A percentile compares a stretch with the other conserved stretches of the same genome.
Evolutionary conservation across 495 filamentous ascomycete genomes (phyloP).

Genomic region (Lepidopterella palustris): DNA sequence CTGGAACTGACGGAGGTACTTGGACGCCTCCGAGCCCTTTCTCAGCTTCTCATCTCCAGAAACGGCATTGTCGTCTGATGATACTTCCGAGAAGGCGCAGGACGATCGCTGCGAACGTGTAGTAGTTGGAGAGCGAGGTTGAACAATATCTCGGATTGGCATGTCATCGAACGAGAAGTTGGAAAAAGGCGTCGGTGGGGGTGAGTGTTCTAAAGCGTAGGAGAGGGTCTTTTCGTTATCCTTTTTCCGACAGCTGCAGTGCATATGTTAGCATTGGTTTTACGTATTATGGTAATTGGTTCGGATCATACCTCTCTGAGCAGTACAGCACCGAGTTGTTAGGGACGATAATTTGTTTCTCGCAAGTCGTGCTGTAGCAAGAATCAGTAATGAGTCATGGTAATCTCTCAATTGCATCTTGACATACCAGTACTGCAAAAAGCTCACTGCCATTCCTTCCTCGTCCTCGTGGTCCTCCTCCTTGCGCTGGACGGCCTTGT

Average conservation of each 20-base stretch:
- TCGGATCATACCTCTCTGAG: slow-evolving; percentile 37
- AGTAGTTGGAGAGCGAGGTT: slow-evolving; percentile 37
- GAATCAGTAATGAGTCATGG: slow-evolving; percentile 7
- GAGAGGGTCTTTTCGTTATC: slow-evolving; percentile 30
- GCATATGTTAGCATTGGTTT: slow-evolving; percentile 3
- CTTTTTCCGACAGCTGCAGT: slow-evolving; percentile 37
- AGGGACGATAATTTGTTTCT: slow-evolving; percentile 60
- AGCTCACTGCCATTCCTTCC: slow-evolving; percentile 55
- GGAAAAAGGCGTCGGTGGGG: slow-evolving; percentile 25
- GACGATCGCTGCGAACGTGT: slow-evolving; percentile 23
- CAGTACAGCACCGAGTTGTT: slow-evolving; percentile 50
- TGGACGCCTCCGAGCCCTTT: slow-evolving; percentile 27
- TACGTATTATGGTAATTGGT: no score
- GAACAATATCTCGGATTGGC: slow-evolving; percentile 36
- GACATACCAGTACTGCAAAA: slow-evolving; percentile 60
- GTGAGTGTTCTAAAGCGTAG: slow-evolving; percentile 22
- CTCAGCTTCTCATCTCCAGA: slow-evolving; percentile 16
- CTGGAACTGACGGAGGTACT: slow-evolving; percentile 32
- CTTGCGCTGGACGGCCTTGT: slow-evolving; percentile 15
- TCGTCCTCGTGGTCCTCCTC: slow-evolving; percentile 39
- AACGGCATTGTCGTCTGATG: slow-evolving; percentile 24
- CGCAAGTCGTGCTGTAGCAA: slow-evolving; percentile 51
- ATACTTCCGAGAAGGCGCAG: slow-evolving; percentile 27
- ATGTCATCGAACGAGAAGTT: slow-evolving; percentile 33
- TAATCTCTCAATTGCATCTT: not conserved